Base-by-base conservation (phyloP, 2,329 filamentous ascomycete species). In the Cytospora chrysosperma region DNA sequence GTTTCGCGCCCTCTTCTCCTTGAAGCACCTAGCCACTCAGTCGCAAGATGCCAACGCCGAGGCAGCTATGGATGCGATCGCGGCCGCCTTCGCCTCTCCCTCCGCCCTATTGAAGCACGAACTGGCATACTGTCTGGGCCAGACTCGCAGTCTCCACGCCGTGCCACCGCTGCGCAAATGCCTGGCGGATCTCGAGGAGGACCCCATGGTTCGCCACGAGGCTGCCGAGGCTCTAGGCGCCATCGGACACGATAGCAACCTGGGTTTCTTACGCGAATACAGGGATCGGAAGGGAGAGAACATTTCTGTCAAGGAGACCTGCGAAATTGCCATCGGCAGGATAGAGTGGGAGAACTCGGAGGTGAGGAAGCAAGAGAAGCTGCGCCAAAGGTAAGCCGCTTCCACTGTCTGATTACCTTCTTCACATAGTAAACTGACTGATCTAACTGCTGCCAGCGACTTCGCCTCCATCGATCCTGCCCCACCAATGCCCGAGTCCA, bases 401-500 rank as follows among this genome's bases (percentile, higher is more conserved):
- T 56, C 61, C 58, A 40, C 19, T 52, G 15, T 50, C 21, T 28
- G 24, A 17, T 53, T 13, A 30, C 32, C 43, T 30, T 43, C 28
- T 59, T 8, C 24, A n/a, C 1, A 56, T 19, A 34, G 5, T 51
- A 15, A 12, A 19, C n/a, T 57, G 28, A 7, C n/a, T 21, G 54
- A 59, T 67, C 71, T 75, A 71, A 75, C 69, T 68, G 65, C 63
- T 65, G 72, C 69, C 68, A 98, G 94, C 78, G 92, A 97, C 75
- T 99, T 99, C 77, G 88, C 91, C 63, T 98, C 93, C 52, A 90
- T 99, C 71, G 95, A 99, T 74, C 95, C 95, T 62, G 95, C 95
- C 56, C 95, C 95, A 51, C 92, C 95, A 4, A 86, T 94, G 76
- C 87, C 93, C 52, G 83, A 92, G 72, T 81, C 84, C n/a, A 78